Conservation (phyloP, 2,329 filamentous ascomycete species). For the Penicillium sp. region DNA sequence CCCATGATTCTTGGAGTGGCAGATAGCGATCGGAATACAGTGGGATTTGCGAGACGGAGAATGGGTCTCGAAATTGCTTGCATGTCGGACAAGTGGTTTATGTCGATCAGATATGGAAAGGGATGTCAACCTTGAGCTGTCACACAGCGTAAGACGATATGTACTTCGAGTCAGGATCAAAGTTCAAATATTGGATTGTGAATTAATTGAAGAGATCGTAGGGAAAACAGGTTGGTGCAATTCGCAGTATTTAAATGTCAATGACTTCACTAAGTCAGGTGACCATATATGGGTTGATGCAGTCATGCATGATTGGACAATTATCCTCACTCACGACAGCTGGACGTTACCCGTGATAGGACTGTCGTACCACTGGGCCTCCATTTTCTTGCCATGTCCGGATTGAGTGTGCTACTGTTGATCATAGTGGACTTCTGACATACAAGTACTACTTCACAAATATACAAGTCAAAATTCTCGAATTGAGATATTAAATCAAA, state of each 20-base stretch:
- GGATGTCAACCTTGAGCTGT: neutral
- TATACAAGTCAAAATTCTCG: neutral
- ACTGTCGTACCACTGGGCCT: neutral
- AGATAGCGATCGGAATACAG: conserved; percentile 16
- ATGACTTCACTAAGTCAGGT: conserved; percentile 7
- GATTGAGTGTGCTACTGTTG: neutral
- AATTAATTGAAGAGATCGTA: neutral
- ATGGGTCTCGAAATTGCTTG: conserved; percentile 17
- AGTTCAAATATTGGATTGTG: neutral
- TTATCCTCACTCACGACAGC: neutral
- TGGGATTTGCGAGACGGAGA: conserved; percentile 7
- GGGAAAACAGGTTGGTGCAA: neutral
- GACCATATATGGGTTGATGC: conserved; percentile 1
- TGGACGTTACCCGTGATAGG: neutral
- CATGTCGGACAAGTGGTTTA: conserved; percentile 1
- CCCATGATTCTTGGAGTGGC: conserved; percentile 15
- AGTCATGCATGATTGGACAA: neutral
- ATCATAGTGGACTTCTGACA: no score
- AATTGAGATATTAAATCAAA: neutral
- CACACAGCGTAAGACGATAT: neutral
- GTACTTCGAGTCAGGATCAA: neutral
- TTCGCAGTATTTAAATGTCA: neutral
- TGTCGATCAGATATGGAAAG: conserved; percentile 2
- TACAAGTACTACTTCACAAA: neutral
- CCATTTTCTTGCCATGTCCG: neutral